Evolutionary conservation across 345 rosid genomes (phyloP).

Genomic region (Rhodamnia argentea): DNA sequence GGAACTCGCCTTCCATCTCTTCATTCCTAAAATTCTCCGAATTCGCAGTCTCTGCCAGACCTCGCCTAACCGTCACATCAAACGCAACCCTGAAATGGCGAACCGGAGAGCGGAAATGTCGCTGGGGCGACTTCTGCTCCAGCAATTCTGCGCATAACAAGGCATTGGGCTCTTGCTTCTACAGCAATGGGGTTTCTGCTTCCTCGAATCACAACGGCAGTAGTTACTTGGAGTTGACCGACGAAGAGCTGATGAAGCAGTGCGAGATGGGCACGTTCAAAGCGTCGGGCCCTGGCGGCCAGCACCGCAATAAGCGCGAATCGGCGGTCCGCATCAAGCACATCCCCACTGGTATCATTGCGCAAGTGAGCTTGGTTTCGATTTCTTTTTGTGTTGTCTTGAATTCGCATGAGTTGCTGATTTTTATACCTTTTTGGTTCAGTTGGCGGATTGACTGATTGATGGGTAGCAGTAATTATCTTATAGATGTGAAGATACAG

Average conservation of each 20-base stretch:
- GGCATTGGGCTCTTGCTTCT: neutral
- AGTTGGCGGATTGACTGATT: neutral
- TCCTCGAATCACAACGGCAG: neutral
- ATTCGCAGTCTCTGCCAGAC: neutral
- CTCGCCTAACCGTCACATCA: neutral
- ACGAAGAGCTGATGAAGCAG: slow-evolving; percentile 71
- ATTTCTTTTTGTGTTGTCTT: neutral
- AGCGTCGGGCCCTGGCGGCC: slow-evolving; percentile 90
- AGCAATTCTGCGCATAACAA: neutral
- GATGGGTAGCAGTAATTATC: neutral
- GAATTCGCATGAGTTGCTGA: neutral
- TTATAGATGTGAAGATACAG: neutral
- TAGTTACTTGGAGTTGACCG: slow-evolving; percentile 39
- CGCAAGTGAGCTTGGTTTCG: slow-evolving; percentile 32
- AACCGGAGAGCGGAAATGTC: neutral
- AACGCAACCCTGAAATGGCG: neutral
- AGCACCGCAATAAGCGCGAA: slow-evolving; percentile 95
- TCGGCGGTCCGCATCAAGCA: slow-evolving; percentile 89
- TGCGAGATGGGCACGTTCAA: slow-evolving; percentile 65
- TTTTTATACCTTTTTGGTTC: neutral
- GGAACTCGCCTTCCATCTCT: neutral
- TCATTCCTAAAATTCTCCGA: neutral
- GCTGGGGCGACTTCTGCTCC: neutral
- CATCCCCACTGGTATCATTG: slow-evolving; percentile 66
- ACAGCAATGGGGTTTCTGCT: neutral